Evolutionary conservation across 2,329 filamentous ascomycete genomes (phyloP), one percentile per base, ranked within the genome.

Genomic region (Alternaria arbusti): DNA sequence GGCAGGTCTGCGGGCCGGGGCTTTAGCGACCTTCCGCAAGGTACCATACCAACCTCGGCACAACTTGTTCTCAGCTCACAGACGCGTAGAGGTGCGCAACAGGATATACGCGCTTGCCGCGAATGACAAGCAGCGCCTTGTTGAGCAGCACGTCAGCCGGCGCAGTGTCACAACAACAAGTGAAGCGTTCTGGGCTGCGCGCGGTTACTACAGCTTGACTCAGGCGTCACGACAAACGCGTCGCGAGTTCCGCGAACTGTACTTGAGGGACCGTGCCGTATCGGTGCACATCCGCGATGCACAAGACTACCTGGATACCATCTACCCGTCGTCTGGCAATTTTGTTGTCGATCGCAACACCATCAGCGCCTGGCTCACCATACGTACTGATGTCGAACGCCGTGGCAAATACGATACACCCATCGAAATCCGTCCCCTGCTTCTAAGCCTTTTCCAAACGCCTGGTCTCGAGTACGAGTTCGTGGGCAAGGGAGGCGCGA

Each of bases 271-370:
- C 17, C 63, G 63, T 28, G 55, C 55, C 4, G 55, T 65, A 28
- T 62, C 63, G 22, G 63, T 65, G 28, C 63, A 65, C 43, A 63
- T 65, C 17, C 59, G 63, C 40, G 63, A 65, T 12, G 63, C 63
- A 26, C 54, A 62, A 36, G 51, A 65, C 11, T 65, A 65, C 46
- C 56, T 65, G 9, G 55, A 59, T 8, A 22, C 51, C 28, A 57
- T 63, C 4, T 59, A 59, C 20, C 55, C 63, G 6, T 30, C 44
- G 5, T 52, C 54, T 15, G 55, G 54, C 54, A 36, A 44, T 17
- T n/a, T n/a, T 28, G 56, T 40, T 15, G 28, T 63, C 36, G 46
- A 57, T n/a, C 55, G 59, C 45, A 46, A 56, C 20, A 47, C 44
- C 22, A 65, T 59, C n/a, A 32, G 36, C 25, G 45, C 30, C 6